A percentile compares a stretch with the other conserved stretches of the same genome.
Evolutionary conservation across 2,329 filamentous ascomycete species (phyloP).

Genomic region (Colletotrichum lini): DNA sequence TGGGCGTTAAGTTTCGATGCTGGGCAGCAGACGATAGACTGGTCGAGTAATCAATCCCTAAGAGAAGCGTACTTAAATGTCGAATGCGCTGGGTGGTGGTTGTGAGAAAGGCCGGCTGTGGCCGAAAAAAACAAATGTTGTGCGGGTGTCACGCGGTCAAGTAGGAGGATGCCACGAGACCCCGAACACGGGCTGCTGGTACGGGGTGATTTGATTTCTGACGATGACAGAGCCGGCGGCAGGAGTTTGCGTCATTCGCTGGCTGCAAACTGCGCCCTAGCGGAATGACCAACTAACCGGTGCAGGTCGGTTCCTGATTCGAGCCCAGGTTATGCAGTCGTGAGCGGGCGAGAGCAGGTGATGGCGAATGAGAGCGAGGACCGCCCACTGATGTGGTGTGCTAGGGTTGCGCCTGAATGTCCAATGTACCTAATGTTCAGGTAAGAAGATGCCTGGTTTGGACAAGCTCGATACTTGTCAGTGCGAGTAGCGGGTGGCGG

Average conservation of each 20-base stretch:
- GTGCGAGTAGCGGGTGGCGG: constrained; percentile 34
- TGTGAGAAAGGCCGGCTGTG: constrained; percentile 12
- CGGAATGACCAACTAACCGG: constrained; percentile 39
- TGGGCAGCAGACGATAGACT: constrained; percentile 3
- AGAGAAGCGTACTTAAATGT: constrained; percentile 16
- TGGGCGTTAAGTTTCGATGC: constrained; percentile 12
- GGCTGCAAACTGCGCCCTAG: constrained; percentile 38
- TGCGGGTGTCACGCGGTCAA: constrained; percentile 43
- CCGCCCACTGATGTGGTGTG: constrained; percentile 38
- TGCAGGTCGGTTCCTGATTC: constrained; percentile 40
- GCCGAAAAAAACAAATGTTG: constrained; percentile 27
- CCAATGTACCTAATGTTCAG: constrained; percentile 15
- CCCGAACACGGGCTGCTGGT: constrained; percentile 28
- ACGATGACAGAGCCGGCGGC: constrained; percentile 39
- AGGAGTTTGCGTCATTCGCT: constrained; percentile 41
- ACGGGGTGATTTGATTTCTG: constrained; percentile 38
- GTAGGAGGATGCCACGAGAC: constrained; percentile 45
- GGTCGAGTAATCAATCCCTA: not conserved
- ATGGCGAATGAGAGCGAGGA: constrained; percentile 32
- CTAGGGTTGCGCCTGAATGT: constrained; percentile 33
- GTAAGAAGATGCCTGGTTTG: constrained; percentile 32
- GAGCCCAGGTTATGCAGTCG: constrained; percentile 37
- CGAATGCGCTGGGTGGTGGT: constrained; percentile 2
- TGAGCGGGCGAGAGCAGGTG: constrained; percentile 9
- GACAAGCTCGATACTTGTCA: constrained; percentile 30